Base-by-base conservation (phyloP, 768 basidiomycete genomes). In the Agrocybe praecox region DNA sequence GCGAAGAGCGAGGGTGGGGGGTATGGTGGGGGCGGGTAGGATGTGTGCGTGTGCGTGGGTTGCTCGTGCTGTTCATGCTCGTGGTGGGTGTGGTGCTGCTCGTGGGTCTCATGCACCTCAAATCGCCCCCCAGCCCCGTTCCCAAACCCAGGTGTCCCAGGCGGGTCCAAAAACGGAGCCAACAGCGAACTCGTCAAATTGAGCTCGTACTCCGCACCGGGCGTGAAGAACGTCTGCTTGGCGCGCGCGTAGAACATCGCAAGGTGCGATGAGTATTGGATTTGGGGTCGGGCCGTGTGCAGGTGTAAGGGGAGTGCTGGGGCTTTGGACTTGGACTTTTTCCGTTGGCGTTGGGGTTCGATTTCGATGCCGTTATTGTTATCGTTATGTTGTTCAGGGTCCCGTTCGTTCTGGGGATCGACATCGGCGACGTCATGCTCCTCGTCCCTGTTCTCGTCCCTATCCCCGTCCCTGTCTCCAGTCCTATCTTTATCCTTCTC, bases 161-260 rank as follows among this genome's bases (percentile, higher is more conserved):
- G 36, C 12, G 36, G 36, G 36, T 66, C 67, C 59, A 86, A 81
- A 63, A 87, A 82, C 12, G 86, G 83, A 1, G 85, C 80, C 32
- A 91, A 82, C 26, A 87, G 70, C 49, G 83, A 81, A 9, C 87
- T 86, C 11, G 88, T 80, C 22, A 92, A 80, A 58, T 87, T 81
- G 62, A 92, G 84, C 59, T 90, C 89, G 63, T 88, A 92, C 43
- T 80, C 76, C 46, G 86, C 83, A 55, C 82, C 82, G 18, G 88
- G 88, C 2, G 86, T 88, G 59, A 92, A 83, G 67, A 93, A 93
- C 0, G 90, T 92, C 65, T 89, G 84, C 62, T 90, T 91, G 10
- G 90, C 90, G 34, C 90, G 86, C 2, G 82, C 75, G 65, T 89
- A 93, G 72, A 91, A 92, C 76, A 88, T 80, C 57, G 88, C 83